Conservation (phyloP, 2,329 filamentous ascomycete genomes). For the Monilinia laxa region DNA sequence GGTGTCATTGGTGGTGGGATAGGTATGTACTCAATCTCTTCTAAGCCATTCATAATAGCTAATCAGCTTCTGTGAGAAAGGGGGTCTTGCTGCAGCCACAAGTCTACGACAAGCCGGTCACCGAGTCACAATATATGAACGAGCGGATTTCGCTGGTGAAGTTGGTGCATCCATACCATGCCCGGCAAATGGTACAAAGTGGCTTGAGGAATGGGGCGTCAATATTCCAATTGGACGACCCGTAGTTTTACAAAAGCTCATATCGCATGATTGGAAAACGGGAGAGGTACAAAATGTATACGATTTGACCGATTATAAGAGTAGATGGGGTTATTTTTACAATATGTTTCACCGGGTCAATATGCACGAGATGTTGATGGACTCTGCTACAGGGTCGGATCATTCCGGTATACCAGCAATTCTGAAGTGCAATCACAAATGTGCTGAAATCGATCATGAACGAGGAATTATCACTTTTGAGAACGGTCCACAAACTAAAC, state of each 20-base stretch:
- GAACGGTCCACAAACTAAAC: conserved; percentile 35
- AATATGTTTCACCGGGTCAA: conserved; percentile 69
- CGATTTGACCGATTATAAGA: conserved; percentile 62
- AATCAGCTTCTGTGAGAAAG: conserved; percentile 31
- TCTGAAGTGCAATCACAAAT: conserved; percentile 52
- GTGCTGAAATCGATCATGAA: conserved; percentile 48
- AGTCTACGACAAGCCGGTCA: conserved; percentile 55
- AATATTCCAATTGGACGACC: conserved; percentile 64
- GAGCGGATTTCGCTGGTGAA: conserved; percentile 64
- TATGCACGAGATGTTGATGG: conserved; percentile 67
- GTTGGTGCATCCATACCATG: conserved; percentile 67
- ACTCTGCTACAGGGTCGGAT: conserved; percentile 54
- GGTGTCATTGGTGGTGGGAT: conserved; percentile 24
- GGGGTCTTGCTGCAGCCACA: conserved; percentile 52
- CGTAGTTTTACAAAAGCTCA: conserved; percentile 63
- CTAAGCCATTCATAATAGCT: neutral
- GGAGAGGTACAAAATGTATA: conserved; percentile 65
- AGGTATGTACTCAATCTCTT: conserved; percentile 2
- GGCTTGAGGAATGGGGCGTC: conserved; percentile 67
- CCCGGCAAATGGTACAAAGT: conserved; percentile 68
- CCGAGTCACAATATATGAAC: conserved; percentile 63
- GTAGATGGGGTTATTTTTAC: conserved; percentile 57
- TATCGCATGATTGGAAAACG: conserved; percentile 69
- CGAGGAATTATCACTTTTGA: conserved; percentile 47
- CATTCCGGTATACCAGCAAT: conserved; percentile 55